Conservation (phyloP, 164 flowering plant genomes). For the Tinospora cordifolia region DNA sequence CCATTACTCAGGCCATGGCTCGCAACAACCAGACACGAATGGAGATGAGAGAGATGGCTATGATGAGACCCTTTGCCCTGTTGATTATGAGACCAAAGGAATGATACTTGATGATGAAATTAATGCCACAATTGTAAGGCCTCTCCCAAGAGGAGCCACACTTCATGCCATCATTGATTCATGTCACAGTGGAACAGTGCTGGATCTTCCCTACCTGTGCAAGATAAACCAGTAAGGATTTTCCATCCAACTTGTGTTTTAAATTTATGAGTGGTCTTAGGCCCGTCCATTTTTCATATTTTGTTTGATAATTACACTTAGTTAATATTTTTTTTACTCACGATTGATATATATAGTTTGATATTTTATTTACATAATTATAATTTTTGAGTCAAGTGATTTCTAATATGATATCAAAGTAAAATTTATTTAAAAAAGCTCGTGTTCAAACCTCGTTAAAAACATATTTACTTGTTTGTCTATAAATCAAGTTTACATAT, state of each 20-base stretch:
- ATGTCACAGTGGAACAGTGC: slow-evolving; percentile 65
- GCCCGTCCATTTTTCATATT: no score
- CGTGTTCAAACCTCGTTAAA: no score
- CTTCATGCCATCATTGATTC: slow-evolving; percentile 78
- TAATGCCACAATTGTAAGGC: slow-evolving; percentile 59
- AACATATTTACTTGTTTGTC: no score
- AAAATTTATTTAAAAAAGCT: no score
- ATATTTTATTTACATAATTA: no score
- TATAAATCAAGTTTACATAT: no score
- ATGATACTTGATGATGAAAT: slow-evolving; percentile 71
- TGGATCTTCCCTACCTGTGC: slow-evolving; percentile 64
- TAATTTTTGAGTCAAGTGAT: no score
- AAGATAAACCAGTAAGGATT: slow-evolving; percentile 29
- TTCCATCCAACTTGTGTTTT: neutral
- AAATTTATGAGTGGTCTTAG: no score
- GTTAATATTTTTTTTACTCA: no score
- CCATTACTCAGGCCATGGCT: slow-evolving; percentile 80
- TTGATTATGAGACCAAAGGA: slow-evolving; percentile 55
- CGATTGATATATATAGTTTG: no score
- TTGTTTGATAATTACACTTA: no score
- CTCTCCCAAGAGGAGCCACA: slow-evolving; percentile 57
- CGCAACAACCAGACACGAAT: slow-evolving; percentile 28
- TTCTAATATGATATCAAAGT: no score
- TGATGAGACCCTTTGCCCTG: slow-evolving; percentile 70
- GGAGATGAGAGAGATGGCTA: slow-evolving; percentile 69